Percentiles rank a stretch among this genome's conserved stretches.
Conservation (phyloP, 75 land plant genomes). For the Isoetes taiwanensis region DNA sequence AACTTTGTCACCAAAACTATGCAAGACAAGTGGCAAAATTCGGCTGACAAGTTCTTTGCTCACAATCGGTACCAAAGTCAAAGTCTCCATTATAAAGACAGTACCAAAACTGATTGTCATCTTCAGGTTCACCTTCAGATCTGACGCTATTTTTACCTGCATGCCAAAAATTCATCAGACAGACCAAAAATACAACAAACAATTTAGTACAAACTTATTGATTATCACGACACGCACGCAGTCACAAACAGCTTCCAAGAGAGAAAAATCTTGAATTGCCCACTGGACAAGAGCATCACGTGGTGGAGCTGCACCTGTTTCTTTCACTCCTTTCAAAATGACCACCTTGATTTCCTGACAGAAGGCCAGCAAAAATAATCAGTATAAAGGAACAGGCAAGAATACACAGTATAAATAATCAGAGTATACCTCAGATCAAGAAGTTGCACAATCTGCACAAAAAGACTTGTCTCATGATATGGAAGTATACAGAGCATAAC, state of each 20-base stretch:
- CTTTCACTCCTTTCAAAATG: conserved; percentile 63
- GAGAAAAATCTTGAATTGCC: conserved; percentile 49
- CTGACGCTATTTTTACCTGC: too few species aligned
- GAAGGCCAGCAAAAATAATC: not conserved
- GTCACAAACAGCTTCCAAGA: conserved; percentile 61
- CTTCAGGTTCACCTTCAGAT: conserved; percentile 30
- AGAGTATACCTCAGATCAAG: conserved; percentile 32
- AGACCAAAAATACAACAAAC: too few species aligned
- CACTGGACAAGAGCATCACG: conserved; percentile 66
- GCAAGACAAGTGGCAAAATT: conserved; percentile 42
- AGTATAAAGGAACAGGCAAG: not conserved
- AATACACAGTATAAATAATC: not conserved
- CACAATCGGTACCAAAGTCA: conserved; percentile 35
- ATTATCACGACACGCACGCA: conserved; percentile 70
- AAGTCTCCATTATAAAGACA: conserved; percentile 49
- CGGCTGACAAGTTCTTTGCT: conserved; percentile 37
- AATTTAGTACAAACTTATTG: too few species aligned
- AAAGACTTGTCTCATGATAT: conserved; percentile 70
- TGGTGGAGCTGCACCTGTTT: conserved; percentile 71
- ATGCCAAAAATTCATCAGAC: too few species aligned
- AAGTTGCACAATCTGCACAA: conserved; percentile 77
- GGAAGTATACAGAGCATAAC: conserved; percentile 63
- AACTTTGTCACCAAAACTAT: conserved; percentile 38
- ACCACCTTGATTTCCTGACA: conserved; percentile 65
- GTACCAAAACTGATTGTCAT: conserved; percentile 43